These are phyloP conservation scores for Nicotiana knightiana DNA, from an alignment of 257 asterid species.

Conservation along the genomic window DNA sequence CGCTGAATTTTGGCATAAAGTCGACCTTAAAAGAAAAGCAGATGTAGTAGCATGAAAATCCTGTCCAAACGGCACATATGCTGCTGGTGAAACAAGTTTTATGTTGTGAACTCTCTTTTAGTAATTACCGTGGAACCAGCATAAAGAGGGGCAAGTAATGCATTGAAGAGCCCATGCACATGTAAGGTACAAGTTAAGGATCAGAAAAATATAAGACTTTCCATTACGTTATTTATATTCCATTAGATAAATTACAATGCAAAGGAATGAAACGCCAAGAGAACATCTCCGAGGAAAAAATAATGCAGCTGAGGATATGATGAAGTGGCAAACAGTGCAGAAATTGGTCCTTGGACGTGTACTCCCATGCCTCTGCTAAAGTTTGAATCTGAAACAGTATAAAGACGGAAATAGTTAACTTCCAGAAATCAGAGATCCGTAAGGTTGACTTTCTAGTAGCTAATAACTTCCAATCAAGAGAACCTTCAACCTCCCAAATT, in stretches of 20 bases:
- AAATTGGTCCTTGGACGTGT: constrained; percentile 56
- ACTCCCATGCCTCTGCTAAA: constrained; percentile 79
- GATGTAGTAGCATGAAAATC: background rate
- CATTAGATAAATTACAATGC: background rate
- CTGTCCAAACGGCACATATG: background rate
- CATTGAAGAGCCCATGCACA: constrained; percentile 87
- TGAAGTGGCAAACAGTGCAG: constrained; percentile 87
- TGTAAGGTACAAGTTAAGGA: constrained; percentile 68
- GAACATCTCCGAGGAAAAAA: background rate
- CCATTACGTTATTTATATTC: background rate
- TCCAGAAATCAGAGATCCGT: background rate
- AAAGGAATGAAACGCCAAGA: background rate
- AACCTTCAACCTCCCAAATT: background rate
- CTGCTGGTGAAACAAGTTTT: background rate
- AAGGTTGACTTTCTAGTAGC: background rate
- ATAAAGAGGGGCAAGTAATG: constrained; percentile 82
- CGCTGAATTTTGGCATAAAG: constrained; percentile 87
- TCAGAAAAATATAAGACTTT: constrained; percentile 10
- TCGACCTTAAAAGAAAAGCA: constrained; percentile 47
- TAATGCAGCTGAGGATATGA: constrained; percentile 61
- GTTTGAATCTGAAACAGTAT: constrained; percentile 60
- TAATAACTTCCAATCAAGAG: background rate
- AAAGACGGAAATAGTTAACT: background rate
- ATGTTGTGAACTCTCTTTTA: background rate
- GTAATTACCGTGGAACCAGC: constrained; percentile 36